phyloP scores from a whole-genome alignment of 768 basidiomycete genomes.

The Boletus sp. region DNA sequence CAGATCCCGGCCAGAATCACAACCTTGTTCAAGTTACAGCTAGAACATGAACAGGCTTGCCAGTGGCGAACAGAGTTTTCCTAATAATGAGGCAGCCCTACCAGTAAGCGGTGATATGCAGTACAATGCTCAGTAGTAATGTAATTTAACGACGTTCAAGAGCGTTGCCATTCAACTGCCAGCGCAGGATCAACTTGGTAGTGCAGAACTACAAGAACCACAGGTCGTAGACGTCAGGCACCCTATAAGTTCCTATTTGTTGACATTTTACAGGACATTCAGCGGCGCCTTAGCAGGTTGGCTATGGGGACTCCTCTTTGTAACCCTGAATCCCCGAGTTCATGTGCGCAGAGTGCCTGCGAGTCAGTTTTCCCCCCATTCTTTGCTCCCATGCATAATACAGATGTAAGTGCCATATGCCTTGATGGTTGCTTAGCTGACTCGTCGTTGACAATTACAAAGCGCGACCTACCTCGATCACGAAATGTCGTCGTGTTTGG shows the following conservation, averaged over 20 bases:
- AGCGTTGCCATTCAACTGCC: background rate
- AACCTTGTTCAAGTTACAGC: background rate
- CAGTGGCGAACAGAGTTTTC: background rate
- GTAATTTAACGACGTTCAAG: slow-evolving; percentile 12
- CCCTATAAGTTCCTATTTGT: background rate
- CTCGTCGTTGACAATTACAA: background rate
- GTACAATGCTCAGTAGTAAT: background rate
- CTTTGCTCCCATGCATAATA: slow-evolving; percentile 8
- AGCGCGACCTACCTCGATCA: slow-evolving; percentile 5
- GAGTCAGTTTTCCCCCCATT: slow-evolving; percentile 7
- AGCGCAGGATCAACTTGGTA: background rate
- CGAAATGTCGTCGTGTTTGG: slow-evolving; percentile 43
- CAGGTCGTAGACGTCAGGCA: background rate
- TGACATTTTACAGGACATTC: slow-evolving; percentile 14
- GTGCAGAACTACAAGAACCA: background rate
- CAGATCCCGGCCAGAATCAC: background rate
- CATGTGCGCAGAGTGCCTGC: slow-evolving; percentile 8
- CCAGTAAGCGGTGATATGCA: slow-evolving; percentile 4
- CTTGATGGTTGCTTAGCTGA: background rate
- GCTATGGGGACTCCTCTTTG: slow-evolving; percentile 4
- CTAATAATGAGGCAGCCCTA: background rate
- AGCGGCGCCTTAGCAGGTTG: slow-evolving; percentile 4
- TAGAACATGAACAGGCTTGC: background rate
- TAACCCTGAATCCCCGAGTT: background rate
- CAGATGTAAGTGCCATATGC: slow-evolving; percentile 6